Evolutionary conservation across 441 rosid genomes (phyloP), one percentile per base, ranked within the genome.

Genomic region (Cnidoscolus chayamansa): DNA sequence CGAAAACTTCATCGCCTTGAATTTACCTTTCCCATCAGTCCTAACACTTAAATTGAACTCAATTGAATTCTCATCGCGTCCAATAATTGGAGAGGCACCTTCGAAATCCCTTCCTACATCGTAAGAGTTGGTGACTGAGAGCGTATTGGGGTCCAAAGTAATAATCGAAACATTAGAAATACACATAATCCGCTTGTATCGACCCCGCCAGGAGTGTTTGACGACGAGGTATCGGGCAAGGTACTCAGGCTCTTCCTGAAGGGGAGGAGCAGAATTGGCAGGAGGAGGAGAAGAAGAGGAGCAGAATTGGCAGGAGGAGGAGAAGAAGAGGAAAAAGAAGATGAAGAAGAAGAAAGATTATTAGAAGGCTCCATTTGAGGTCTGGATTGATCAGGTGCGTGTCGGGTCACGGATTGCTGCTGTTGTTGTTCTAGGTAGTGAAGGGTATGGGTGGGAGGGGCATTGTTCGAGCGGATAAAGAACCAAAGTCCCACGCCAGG

Each of bases 131-230:
- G 99, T 96, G 35, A 96, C 86, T 2, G 81, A 35, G 37, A 96
- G 89, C 0, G 99, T 84, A 67, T 82, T 82, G 0, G 99, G 98
- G 65, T 96, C 99, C 20, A 96, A 86, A 20, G 99, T 96, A 72
- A 90, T 74, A 65, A 96, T 88, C 0, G 93, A 84, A 4, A 59
- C 86, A 70, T 68, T 76, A 0, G 96, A 88, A 12, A 96, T 86
- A 69, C 99, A 96, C 63, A 96, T 87, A 68, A 96, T 87, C 78
- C 99, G 86, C 81, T 90, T 96, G 79, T 96, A 96, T 53, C 97
- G 90, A 49, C 99, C 99, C 5, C 99, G 94, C 98, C 99, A 96
- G 0, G 98, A 96, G 82, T 96, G 99, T 40, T 96, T 96, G 71
- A 94, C 80, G 31, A 93, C 97, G 64, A 89, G 19, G 83, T 90